phyloP scores from a whole-genome alignment of 1,284 basidiomycete species.

The Cutaneotrichosporon cyanovorans region DNA sequence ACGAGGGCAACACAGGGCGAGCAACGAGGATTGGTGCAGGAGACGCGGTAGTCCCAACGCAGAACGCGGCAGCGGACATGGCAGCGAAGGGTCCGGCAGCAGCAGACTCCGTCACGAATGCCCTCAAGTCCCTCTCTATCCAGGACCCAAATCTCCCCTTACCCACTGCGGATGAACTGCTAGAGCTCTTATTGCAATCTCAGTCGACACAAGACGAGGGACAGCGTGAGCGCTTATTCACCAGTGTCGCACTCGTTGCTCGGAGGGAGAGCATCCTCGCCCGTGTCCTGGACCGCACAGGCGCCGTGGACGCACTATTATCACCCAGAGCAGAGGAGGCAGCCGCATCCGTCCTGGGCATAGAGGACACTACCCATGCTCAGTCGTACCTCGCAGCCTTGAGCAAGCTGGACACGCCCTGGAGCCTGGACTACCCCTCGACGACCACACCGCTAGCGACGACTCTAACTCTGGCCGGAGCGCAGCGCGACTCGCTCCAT shows the following conservation, averaged over 20 bases:
- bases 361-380: background rate
- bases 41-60: background rate
- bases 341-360: conserved; percentile 4
- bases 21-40: too few species aligned
- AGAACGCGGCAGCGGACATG: background rate
- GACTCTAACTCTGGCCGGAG: conserved; percentile 1
- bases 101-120: too few species aligned
- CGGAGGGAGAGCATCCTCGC: background rate
- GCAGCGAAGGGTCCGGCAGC: conserved; percentile 1
- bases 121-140: too few species aligned
- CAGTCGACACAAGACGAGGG: background rate
- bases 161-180: background rate
- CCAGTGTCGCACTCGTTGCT: background rate
- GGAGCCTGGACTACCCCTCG: background rate
- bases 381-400: background rate
- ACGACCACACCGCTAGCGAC: background rate
- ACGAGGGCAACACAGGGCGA: too few species aligned
- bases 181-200: background rate
- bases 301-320: background rate
- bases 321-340: background rate
- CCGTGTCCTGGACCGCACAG: background rate
- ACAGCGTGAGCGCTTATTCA: background rate
- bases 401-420: background rate
- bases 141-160: background rate
- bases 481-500: conserved; percentile 4